Percentiles rank a stretch among this genome's conserved stretches.
Evolutionary conservation across 345 rosid genomes (phyloP).

Genomic region (Stellera chamaejasme): DNA sequence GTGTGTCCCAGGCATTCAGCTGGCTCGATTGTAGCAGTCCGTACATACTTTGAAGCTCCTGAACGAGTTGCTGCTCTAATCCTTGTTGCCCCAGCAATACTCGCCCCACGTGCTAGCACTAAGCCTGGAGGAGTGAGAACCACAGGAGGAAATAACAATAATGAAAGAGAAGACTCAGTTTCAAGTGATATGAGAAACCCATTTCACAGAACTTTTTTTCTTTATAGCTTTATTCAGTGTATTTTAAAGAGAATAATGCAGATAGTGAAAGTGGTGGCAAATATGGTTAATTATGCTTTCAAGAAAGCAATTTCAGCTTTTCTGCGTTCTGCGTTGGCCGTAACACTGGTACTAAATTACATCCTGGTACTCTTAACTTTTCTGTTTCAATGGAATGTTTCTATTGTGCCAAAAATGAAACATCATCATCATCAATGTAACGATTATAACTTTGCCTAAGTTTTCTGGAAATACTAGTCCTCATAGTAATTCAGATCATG

Average conservation of each 20-base stretch:
- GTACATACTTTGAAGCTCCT: conserved; percentile 85
- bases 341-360: conserved; percentile 54
- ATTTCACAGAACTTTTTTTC: conserved; percentile 21
- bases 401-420: neutral
- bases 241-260: conserved; percentile 23
- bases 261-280: conserved; percentile 38
- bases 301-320: conserved; percentile 56
- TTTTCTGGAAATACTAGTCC: too few species aligned
- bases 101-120: conserved; percentile 41
- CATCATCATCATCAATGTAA: too few species aligned
- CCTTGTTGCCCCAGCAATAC: conserved; percentile 84
- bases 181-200: conserved; percentile 17
- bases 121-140: conserved; percentile 18
- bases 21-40: conserved; percentile 72
- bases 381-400: neutral
- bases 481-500: neutral
- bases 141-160: conserved; percentile 16
- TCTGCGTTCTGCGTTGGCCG: conserved; percentile 49
- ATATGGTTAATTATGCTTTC: conserved; percentile 41
- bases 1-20: conserved; percentile 67
- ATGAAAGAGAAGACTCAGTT: conserved; percentile 20
- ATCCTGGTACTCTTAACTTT: neutral
- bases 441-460: neutral
- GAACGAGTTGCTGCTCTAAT: conserved; percentile 81
- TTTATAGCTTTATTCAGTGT: conserved; percentile 28